phyloP scores from a whole-genome alignment of 23 red algal species.

The Gracilaria domingensis region DNA sequence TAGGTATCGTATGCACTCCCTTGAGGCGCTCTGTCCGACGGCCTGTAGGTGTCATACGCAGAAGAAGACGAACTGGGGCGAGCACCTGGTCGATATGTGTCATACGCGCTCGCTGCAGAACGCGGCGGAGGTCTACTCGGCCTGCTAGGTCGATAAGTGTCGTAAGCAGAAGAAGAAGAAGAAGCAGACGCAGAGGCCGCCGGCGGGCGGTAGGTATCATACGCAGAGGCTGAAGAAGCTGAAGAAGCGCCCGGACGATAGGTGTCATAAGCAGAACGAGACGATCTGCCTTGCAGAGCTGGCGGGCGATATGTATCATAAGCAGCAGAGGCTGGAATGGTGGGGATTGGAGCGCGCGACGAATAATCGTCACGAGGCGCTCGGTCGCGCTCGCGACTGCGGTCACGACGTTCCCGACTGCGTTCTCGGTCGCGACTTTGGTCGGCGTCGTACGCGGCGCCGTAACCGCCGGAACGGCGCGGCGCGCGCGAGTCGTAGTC shows the following conservation, averaged over 20 bases:
- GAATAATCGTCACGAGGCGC: conserved; percentile 29
- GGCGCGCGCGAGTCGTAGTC: conserved; percentile 37
- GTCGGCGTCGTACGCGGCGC: conserved; percentile 56
- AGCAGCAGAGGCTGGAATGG: conserved; percentile 16
- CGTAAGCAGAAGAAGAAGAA: conserved; percentile 37
- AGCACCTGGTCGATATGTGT: conserved; percentile 48
- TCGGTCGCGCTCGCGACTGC: conserved; percentile 39
- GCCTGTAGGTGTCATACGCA: conserved; percentile 63
- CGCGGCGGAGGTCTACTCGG: conserved; percentile 13
- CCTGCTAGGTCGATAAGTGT: conserved; percentile 29
- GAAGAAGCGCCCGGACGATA: conserved; percentile 51
- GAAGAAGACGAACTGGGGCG: conserved; percentile 1
- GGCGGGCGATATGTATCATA: conserved; percentile 62
- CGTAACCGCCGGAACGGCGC: conserved; percentile 51
- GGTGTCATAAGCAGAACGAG: conserved; percentile 53
- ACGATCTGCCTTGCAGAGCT: neutral
- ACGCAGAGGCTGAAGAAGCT: conserved; percentile 23
- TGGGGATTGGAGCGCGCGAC: conserved; percentile 23
- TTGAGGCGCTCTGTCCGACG: neutral
- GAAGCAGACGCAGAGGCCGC: neutral
- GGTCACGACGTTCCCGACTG: conserved; percentile 29
- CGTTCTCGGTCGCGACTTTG: conserved; percentile 41
- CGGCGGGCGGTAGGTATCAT: conserved; percentile 65
- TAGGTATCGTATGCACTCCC: conserved; percentile 18
- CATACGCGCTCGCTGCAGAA: conserved; percentile 23